phyloP scores from a whole-genome alignment of 2,329 filamentous ascomycete genomes.

The Curvularia sp. region DNA sequence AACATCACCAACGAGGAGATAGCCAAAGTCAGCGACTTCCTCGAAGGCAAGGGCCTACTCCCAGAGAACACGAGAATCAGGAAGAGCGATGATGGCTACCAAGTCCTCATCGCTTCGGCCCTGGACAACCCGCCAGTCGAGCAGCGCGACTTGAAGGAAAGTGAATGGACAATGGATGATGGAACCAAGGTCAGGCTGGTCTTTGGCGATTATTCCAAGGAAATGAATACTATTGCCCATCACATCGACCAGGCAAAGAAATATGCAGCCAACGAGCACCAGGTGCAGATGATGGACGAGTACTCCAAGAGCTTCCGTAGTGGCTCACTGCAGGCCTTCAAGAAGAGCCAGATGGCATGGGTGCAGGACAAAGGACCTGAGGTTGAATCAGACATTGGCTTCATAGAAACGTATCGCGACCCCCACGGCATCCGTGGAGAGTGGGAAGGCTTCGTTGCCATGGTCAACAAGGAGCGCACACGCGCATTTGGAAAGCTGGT shows the following conservation, averaged over 20 bases:
- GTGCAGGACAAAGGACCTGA: conserved; percentile 60
- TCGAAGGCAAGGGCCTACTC: conserved; percentile 55
- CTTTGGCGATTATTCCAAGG: conserved; percentile 56
- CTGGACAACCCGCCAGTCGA: conserved; percentile 49
- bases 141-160: conserved; percentile 54
- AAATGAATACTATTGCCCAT: conserved; percentile 57
- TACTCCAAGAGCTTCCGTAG: conserved; percentile 60
- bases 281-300: conserved; percentile 55
- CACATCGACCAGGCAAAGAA: conserved; percentile 58
- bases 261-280: conserved; percentile 56
- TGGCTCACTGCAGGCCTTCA: conserved; percentile 59
- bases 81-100: conserved; percentile 55
- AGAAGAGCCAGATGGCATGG: conserved; percentile 61
- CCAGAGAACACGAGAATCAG: conserved; percentile 60
- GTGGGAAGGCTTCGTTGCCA: conserved; percentile 61
- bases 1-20: conserved; percentile 59
- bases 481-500: conserved; percentile 87
- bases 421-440: conserved; percentile 62
- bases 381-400: conserved; percentile 63
- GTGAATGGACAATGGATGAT: conserved; percentile 56
- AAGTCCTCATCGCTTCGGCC: conserved; percentile 59
- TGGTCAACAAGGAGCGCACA: conserved; percentile 91
- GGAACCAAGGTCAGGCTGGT: conserved; percentile 57
- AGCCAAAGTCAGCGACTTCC: conserved; percentile 54
- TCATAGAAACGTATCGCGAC: conserved; percentile 64